These are phyloP conservation scores for Cladosporium halotolerans DNA, from an alignment of 2,329 filamentous ascomycete genomes.

Conservation along the genomic window DNA sequence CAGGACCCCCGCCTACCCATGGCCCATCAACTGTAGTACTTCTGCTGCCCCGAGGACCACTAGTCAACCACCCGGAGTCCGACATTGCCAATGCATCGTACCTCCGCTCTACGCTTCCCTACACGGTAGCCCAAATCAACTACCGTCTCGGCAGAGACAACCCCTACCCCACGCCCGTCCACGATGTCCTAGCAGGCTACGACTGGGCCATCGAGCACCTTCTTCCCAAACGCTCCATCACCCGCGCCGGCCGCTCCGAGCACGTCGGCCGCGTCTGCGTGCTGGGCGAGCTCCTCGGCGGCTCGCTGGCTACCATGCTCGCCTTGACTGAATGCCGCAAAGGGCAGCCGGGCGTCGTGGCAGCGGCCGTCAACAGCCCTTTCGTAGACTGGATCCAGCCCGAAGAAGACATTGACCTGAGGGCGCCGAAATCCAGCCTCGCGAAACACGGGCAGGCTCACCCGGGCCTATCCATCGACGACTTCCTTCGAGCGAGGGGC, in stretches of 20 bases:
- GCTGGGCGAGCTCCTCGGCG: slow-evolving; percentile 44
- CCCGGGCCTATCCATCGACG: slow-evolving; percentile 8
- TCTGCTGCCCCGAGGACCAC: slow-evolving; percentile 40
- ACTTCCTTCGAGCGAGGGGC: slow-evolving; percentile 31
- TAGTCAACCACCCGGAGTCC: slow-evolving; percentile 24
- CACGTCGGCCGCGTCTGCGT: slow-evolving; percentile 35
- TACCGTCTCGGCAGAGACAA: slow-evolving; percentile 36
- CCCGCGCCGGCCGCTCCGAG: slow-evolving; percentile 22
- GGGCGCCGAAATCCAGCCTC: slow-evolving; percentile 13
- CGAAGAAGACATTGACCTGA: slow-evolving; percentile 23
- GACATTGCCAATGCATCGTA: slow-evolving; percentile 28
- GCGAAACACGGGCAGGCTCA: neutral
- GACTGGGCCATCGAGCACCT: slow-evolving; percentile 42
- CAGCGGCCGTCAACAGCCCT: slow-evolving; percentile 42
- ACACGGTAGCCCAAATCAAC: slow-evolving; percentile 40
- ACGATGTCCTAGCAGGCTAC: slow-evolving; percentile 42
- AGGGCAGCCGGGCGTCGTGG: slow-evolving; percentile 36
- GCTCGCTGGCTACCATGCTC: slow-evolving; percentile 42
- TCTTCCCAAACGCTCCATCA: slow-evolving; percentile 23
- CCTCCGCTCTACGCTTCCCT: slow-evolving; percentile 32
- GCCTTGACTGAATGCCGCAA: slow-evolving; percentile 44
- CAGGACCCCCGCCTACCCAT: slow-evolving; percentile 27
- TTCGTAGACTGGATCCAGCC: slow-evolving; percentile 41
- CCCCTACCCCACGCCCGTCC: slow-evolving; percentile 40
- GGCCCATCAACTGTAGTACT: slow-evolving; percentile 22